Base-by-base conservation (phyloP, 495 filamentous ascomycete genomes). In the Xylaria telfairii region DNA sequence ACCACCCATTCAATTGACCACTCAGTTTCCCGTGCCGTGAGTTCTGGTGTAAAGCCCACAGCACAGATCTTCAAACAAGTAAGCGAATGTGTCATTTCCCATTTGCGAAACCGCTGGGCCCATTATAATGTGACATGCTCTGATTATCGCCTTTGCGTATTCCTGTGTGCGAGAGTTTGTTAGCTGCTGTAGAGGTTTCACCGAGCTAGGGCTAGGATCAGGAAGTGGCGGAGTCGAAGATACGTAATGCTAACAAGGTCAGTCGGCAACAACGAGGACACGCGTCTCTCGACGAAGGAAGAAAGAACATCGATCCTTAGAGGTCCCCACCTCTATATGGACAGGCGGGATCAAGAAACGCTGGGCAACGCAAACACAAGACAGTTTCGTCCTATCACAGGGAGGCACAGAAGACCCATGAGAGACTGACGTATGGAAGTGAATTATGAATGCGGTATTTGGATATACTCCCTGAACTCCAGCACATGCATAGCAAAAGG, bases 401-500 rank as follows among this genome's bases (percentile, higher is more conserved):
- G 5, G 21, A 32, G 17, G 60, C 13, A 3, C 12, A 64, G 7
- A 47, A n/a, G 17, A n/a, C 62, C 34, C 1, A 26, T 32, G 13
- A 34, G 4, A 37, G 34, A 32, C 39, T 32, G 15, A 21, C 17
- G 24, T 30, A 49, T 51, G 17, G 42, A 28, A 51, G 39, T n/a
- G 21, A 46, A 6, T 65, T 41, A 24, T 65, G 17, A 39, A 39
- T 66, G 47, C n/a, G 54, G 47, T 15, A 56, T 12, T 46, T 56
- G 34, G 65, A 57, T 67, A 46, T 39, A 46, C 37, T 32, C 28
- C 61, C 15, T 6, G 6, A 37, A 72, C 65, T 46, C 65, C 65
- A 37, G 51, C 53, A 62, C 28, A 72, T 61, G 70, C 57, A 41
- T 26, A 71, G 28, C 24, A 39, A 53, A 67, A 37, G 53, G 53